Evolutionary conservation across 176 grass and related monocot genomes (phyloP).

Genomic region (Cenchrus fungigraminus): DNA sequence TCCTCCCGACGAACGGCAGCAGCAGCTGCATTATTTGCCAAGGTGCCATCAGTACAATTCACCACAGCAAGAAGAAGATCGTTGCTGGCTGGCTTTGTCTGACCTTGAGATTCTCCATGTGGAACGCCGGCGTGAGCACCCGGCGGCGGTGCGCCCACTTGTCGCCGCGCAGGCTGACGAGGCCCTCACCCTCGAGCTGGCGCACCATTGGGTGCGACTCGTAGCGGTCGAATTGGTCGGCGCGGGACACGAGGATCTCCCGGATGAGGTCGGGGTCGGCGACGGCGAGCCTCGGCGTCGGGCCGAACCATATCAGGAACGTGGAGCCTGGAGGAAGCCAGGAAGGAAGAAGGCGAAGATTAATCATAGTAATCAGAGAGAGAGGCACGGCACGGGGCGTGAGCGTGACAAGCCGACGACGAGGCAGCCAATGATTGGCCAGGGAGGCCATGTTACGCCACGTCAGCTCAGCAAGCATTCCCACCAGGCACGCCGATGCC

Average conservation of each 20-base stretch:
- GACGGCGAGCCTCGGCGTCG: slow-evolving; percentile 81
- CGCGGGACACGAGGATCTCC: slow-evolving; percentile 81
- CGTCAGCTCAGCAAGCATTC: slow-evolving; percentile 30
- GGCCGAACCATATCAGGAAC: slow-evolving; percentile 94
- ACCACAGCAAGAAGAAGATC: background rate
- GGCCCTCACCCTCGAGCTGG: slow-evolving; percentile 93
- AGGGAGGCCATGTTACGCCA: slow-evolving; percentile 45
- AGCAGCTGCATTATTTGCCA: slow-evolving; percentile 46
- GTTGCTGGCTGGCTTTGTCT: background rate
- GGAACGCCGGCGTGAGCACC: slow-evolving; percentile 90
- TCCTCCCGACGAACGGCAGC: slow-evolving; percentile 78
- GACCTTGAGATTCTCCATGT: slow-evolving; percentile 96
- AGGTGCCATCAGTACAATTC: background rate
- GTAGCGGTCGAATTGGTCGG: slow-evolving; percentile 92
- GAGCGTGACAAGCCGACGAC: slow-evolving; percentile 12
- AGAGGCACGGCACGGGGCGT: background rate
- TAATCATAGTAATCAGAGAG: too few species aligned
- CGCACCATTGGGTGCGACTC: slow-evolving; percentile 94
- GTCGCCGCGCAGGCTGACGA: slow-evolving; percentile 91
- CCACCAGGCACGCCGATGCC: slow-evolving; percentile 30
- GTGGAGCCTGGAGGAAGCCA: slow-evolving; percentile 63
- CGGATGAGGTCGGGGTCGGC: slow-evolving; percentile 93
- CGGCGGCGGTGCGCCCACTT: slow-evolving; percentile 90
- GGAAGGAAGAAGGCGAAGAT: background rate
- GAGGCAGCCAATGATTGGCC: slow-evolving; percentile 47